Evolutionary conservation across 208 protist genomes (phyloP).

Genomic region (Trypanosoma grayi): DNA sequence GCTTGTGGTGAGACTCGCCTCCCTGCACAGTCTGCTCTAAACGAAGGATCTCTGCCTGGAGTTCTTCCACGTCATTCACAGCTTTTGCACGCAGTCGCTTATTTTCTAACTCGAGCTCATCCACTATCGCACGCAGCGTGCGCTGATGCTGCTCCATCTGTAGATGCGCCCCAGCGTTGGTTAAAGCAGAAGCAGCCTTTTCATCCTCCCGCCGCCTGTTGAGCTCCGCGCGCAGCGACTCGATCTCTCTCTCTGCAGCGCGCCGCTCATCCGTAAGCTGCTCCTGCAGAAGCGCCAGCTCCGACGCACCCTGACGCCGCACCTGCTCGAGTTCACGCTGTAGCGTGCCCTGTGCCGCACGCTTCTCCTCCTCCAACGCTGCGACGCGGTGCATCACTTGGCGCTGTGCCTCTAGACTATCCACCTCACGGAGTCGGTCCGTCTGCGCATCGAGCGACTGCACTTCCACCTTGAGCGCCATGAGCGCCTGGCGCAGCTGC

Average conservation of each 20-base stretch:
- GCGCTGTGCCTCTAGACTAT: not conserved
- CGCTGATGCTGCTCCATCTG: not conserved
- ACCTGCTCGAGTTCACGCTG: conserved; percentile 17
- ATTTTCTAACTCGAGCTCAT: conserved; percentile 6
- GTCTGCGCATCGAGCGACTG: conserved; percentile 23
- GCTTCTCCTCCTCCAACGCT: conserved; percentile 11
- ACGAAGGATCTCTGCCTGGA: conserved; percentile 7
- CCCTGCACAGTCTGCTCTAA: conserved; percentile 12
- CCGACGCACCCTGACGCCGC: conserved; percentile 8
- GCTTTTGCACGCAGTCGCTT: conserved; percentile 7
- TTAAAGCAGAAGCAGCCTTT: not conserved
- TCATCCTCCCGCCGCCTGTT: conserved; percentile 12
- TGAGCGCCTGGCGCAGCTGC: conserved; percentile 12
- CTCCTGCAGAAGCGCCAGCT: conserved; percentile 5
- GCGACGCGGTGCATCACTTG: not conserved
- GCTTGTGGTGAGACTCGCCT: not conserved
- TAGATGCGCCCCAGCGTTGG: not conserved
- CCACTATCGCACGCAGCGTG: not conserved
- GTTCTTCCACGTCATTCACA: not conserved
- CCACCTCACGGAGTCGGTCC: conserved; percentile 14
- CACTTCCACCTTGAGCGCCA: conserved; percentile 20
- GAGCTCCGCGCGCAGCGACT: conserved; percentile 15
- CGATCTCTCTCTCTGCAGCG: conserved; percentile 6
- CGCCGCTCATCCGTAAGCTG: conserved; percentile 7
- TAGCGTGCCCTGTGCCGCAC: conserved; percentile 1